Percentiles rank a stretch among this genome's conserved stretches.
phyloP scores from a whole-genome alignment of 129 eudicot genomes.

The carrot (Daucus carota) region DH1_v3.0 NC_030384.2:49911001-49911500 shows the following conservation, averaged over 20 bases:
- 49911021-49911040: not conserved
- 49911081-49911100: slow-evolving; percentile 1
- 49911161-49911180: slow-evolving; percentile 5
- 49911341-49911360: not conserved
- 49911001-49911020: not conserved
- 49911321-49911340: slow-evolving; percentile 26
- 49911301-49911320: slow-evolving; percentile 71
- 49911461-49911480: slow-evolving; percentile 43
- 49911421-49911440: slow-evolving; percentile 50
- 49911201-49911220: slow-evolving; percentile 27
- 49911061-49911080: not conserved
- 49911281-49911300: slow-evolving; percentile 79
- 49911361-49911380: not conserved
- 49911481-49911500: slow-evolving; percentile 43
- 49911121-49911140: not conserved
- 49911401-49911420: slow-evolving; percentile 46
- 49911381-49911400: not conserved
- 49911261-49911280: slow-evolving; percentile 69
- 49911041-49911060: slow-evolving; percentile 14
- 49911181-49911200: slow-evolving; percentile 24
- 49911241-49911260: slow-evolving; percentile 40
- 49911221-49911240: slow-evolving; percentile 10
- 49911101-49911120: not conserved
- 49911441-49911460: slow-evolving; percentile 29
- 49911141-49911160: not conserved